Percentiles rank a stretch among this genome's conserved stretches.
These are phyloP conservation scores for Nannochloropsis gaditana DNA, from an alignment of 108 stramenopile species.

Conservation along the genomic window DNA sequence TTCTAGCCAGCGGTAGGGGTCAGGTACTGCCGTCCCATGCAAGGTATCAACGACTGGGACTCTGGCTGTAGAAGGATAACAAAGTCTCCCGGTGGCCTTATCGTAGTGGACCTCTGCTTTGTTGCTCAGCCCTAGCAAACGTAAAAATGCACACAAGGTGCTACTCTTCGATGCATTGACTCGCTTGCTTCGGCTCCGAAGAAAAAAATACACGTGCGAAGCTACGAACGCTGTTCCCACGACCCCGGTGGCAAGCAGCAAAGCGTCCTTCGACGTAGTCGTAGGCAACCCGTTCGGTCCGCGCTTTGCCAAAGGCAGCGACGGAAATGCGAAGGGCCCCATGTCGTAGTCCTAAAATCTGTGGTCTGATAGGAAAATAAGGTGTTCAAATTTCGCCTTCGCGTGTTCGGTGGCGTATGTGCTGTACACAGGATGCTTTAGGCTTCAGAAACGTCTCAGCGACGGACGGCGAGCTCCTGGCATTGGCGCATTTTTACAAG, in stretches of 20 bases:
- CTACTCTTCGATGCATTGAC: not conserved
- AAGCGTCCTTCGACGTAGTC: not conserved
- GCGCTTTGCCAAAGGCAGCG: not conserved
- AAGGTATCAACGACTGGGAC: constrained; percentile 22
- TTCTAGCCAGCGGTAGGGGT: constrained; percentile 48
- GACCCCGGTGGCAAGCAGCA: not conserved
- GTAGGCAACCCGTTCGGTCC: not conserved
- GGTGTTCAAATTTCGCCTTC: no score
- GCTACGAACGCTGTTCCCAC: not conserved
- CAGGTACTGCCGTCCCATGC: constrained; percentile 28
- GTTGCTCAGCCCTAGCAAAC: not conserved
- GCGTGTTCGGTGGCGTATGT: no score
- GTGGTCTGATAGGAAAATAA: no score
- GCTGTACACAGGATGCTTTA: no score
- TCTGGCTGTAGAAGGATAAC: constrained; percentile 2
- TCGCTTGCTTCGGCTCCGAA: not conserved
- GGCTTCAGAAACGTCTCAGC: no score
- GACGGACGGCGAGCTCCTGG: no score
- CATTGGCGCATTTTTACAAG: no score
- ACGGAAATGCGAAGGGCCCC: not conserved
- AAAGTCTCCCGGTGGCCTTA: not conserved
- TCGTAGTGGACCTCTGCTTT: not conserved
- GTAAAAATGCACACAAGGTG: constrained; percentile 2
- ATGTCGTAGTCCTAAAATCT: not conserved
- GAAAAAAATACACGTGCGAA: constrained; percentile 17